Conservation (phyloP, 108 stramenopile species). For the Phaeodactylum tricornutum region DNA sequence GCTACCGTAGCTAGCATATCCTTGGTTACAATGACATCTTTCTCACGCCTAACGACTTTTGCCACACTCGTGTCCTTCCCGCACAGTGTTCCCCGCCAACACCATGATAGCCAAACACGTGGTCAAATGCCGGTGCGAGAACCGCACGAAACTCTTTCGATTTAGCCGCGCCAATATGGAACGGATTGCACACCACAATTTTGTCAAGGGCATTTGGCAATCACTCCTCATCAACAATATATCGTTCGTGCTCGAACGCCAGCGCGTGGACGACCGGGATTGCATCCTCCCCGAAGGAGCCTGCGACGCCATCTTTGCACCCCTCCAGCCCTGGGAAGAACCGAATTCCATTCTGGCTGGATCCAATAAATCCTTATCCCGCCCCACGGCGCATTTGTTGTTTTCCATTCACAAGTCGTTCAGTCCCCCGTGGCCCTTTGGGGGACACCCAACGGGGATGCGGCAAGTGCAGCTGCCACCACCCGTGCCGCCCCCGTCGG, state of each 20-base stretch:
- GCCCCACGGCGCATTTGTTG: constrained; percentile 4
- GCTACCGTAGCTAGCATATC: too few relatives aligned
- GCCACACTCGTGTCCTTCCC: too few relatives aligned
- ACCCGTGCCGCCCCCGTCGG: too few relatives aligned
- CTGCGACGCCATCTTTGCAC: constrained; percentile 11
- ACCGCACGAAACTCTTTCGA: constrained; percentile 6
- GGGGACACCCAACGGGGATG: constrained; percentile 9
- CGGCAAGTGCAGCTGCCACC: constrained; percentile 14
- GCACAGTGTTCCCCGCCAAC: neutral
- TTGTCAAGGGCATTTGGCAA: constrained; percentile 9
- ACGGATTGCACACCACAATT: constrained; percentile 5
- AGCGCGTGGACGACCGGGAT: neutral
- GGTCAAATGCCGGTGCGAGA: neutral
- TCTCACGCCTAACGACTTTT: too few relatives aligned
- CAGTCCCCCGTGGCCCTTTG: constrained; percentile 14
- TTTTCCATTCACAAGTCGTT: neutral
- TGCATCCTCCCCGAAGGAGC: neutral
- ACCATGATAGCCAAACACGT: neutral
- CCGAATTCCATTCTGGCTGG: constrained; percentile 10
- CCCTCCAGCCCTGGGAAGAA: constrained; percentile 15
- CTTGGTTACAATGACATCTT: too few relatives aligned
- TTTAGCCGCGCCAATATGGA: neutral
- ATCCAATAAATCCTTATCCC: constrained; percentile 10
- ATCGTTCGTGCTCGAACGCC: constrained; percentile 2
- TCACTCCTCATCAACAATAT: constrained; percentile 15